phyloP scores from a whole-genome alignment of 257 asterid genomes.

The Voacanga thouarsii region DNA sequence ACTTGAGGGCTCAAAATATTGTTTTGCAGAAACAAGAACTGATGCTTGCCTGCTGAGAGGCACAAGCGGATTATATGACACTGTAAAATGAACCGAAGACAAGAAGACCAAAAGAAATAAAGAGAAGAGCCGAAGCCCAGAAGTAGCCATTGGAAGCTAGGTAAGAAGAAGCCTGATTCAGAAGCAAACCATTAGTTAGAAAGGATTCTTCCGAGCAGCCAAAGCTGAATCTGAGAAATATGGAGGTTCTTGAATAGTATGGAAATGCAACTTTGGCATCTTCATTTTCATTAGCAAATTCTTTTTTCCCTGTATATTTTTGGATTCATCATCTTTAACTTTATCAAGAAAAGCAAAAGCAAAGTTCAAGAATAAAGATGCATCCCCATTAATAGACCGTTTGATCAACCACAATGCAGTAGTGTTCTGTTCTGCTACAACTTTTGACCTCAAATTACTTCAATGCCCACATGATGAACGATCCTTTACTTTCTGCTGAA shows the following conservation, averaged over 20 bases:
- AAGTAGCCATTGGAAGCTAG: constrained; percentile 24
- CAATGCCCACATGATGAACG: constrained; percentile 13
- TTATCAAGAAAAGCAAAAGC: constrained; percentile 44
- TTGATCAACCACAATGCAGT: constrained; percentile 17
- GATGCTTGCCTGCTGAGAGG: constrained; percentile 32
- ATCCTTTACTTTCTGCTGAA: constrained; percentile 13
- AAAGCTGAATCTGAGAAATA: not conserved
- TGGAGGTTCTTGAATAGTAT: constrained; percentile 22
- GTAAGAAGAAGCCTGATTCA: constrained; percentile 1
- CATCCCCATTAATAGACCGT: constrained; percentile 21
- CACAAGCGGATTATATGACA: constrained; percentile 18
- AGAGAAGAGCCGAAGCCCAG: constrained; percentile 8
- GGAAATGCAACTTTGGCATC: constrained; percentile 13
- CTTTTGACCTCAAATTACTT: constrained; percentile 17
- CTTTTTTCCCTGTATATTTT: constrained; percentile 12
- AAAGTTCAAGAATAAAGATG: constrained; percentile 33
- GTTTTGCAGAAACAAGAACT: constrained; percentile 29
- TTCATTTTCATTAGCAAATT: constrained; percentile 1
- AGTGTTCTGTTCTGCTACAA: constrained; percentile 4
- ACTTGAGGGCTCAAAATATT: constrained; percentile 20
- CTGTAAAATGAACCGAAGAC: constrained; percentile 1
- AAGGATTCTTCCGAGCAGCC: constrained; percentile 11
- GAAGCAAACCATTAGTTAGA: constrained; percentile 8
- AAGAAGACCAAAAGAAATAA: constrained; percentile 22
- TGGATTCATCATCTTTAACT: constrained; percentile 41